Evolutionary conservation across 225 moss, liverwort and hornwort species (phyloP).

Genomic region (Sphagnum contortum): DNA sequence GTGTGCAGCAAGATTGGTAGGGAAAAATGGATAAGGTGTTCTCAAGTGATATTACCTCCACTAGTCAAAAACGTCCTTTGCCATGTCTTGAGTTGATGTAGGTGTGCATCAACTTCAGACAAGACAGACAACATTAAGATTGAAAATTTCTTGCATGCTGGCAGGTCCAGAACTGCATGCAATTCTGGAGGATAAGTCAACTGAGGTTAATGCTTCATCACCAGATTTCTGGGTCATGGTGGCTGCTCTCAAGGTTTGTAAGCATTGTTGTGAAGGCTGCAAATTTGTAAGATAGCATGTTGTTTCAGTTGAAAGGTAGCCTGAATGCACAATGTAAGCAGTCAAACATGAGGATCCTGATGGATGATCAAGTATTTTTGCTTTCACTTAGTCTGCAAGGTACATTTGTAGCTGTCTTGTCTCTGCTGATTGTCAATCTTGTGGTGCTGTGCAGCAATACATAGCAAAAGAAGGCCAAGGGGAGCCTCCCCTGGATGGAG

Average conservation of each 20-base stretch:
- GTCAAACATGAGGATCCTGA: no score
- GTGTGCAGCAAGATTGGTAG: no score
- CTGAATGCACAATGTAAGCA: no score
- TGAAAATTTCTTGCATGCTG: background rate
- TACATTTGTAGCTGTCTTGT: no score
- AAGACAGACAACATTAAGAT: no score
- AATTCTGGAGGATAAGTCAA: slow-evolving; percentile 70
- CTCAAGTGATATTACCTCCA: no score
- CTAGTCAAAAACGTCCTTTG: background rate
- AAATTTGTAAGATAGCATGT: background rate
- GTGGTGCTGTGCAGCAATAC: slow-evolving; percentile 42
- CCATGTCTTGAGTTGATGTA: slow-evolving; percentile 3
- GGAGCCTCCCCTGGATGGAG: slow-evolving; percentile 90
- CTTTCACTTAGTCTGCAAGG: no score
- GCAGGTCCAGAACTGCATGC: slow-evolving; percentile 63
- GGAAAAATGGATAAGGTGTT: no score
- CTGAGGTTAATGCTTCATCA: slow-evolving; percentile 63
- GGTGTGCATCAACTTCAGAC: no score
- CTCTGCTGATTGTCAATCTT: no score
- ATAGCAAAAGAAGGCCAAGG: slow-evolving; percentile 95
- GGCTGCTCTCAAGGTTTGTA: slow-evolving; percentile 79
- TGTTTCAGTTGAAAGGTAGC: background rate
- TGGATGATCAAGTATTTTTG: no score
- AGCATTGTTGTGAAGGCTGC: background rate
- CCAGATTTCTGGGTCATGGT: slow-evolving; percentile 97